A percentile compares a stretch with the other conserved stretches of the same genome.
These are phyloP conservation scores for Chlorella ohadii DNA, from an alignment of 139 green algal species.

Conservation along the genomic window DNA sequence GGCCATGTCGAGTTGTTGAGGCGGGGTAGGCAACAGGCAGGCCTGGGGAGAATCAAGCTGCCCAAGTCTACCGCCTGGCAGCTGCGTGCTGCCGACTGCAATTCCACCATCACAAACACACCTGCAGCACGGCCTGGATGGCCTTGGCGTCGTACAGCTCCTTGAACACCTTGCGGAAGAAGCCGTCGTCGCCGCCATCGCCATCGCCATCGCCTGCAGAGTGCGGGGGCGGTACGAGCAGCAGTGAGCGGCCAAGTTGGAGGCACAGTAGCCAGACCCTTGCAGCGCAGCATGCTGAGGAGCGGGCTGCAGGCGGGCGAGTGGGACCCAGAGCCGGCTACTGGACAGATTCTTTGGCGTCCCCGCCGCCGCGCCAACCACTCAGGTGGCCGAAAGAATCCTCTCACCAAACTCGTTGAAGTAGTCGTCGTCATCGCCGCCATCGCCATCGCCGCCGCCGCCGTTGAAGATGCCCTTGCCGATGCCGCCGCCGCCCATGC, in stretches of 20 bases:
- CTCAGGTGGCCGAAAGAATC: too few relatives aligned
- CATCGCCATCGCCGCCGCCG: slow-evolving; percentile 82
- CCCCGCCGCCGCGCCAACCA: too few relatives aligned
- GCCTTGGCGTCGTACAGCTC: slow-evolving; percentile 92
- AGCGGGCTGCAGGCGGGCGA: too few relatives aligned
- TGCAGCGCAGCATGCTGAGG: too few relatives aligned
- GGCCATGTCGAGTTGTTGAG: too few relatives aligned
- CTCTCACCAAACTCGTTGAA: slow-evolving; percentile 63
- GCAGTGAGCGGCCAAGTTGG: too few relatives aligned
- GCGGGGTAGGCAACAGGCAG: not conserved
- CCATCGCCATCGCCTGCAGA: slow-evolving; percentile 75
- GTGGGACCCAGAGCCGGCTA: too few relatives aligned
- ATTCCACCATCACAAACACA: not conserved
- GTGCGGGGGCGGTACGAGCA: not conserved
- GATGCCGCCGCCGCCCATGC: slow-evolving; percentile 81
- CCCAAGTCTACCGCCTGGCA: too few relatives aligned
- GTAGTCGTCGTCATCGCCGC: slow-evolving; percentile 95
- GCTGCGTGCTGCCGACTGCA: too few relatives aligned
- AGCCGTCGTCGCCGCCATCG: slow-evolving; percentile 74
- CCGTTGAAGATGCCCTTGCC: slow-evolving; percentile 94
- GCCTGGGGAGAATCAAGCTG: too few relatives aligned
- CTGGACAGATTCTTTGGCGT: too few relatives aligned
- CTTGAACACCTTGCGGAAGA: slow-evolving; percentile 80
- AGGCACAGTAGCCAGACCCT: too few relatives aligned
- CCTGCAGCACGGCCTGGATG: slow-evolving; percentile 85